phyloP scores from a whole-genome alignment of 2,329 filamentous ascomycete species.

The Pyrenochaeta sp. region DNA sequence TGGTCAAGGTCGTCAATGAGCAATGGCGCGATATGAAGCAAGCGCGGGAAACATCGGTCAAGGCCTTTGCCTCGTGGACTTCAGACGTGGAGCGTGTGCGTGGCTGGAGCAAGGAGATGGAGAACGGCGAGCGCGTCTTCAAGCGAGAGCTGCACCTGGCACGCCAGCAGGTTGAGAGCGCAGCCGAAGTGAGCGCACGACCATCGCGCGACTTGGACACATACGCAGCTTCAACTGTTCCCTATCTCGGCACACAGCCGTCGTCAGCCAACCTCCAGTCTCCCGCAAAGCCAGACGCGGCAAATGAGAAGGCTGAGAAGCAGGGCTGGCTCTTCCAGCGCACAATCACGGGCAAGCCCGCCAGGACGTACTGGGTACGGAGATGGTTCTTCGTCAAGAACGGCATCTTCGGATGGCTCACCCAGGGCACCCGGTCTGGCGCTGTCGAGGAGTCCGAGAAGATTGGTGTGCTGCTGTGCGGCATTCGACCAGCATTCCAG shows the following conservation, averaged over 20 bases:
- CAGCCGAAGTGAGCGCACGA: constrained; percentile 72
- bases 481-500: constrained; percentile 85
- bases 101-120: constrained; percentile 95
- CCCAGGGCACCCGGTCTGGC: constrained; percentile 78
- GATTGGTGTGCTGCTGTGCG: constrained; percentile 93
- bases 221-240: constrained; percentile 88
- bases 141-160: constrained; percentile 81
- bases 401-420: constrained; percentile 94
- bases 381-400: constrained; percentile 97
- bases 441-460: constrained; percentile 96
- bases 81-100: constrained; percentile 89
- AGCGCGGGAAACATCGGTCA: constrained; percentile 70
- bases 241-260: constrained; percentile 77
- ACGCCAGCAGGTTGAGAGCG: constrained; percentile 82
- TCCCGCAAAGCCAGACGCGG: constrained; percentile 61
- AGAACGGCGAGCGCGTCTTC: constrained; percentile 84
- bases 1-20: constrained; percentile 85
- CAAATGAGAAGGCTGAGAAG: constrained; percentile 71
- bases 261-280: constrained; percentile 60
- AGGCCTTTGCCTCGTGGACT: constrained; percentile 71
- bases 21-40: constrained; percentile 87
- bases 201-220: constrained; percentile 93
- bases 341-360: constrained; percentile 84
- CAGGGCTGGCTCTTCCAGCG: constrained; percentile 94
- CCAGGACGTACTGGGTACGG: constrained; percentile 86